These are phyloP conservation scores for Delonix regia DNA, from an alignment of 306 rosid genomes.

Conservation along the genomic window DNA sequence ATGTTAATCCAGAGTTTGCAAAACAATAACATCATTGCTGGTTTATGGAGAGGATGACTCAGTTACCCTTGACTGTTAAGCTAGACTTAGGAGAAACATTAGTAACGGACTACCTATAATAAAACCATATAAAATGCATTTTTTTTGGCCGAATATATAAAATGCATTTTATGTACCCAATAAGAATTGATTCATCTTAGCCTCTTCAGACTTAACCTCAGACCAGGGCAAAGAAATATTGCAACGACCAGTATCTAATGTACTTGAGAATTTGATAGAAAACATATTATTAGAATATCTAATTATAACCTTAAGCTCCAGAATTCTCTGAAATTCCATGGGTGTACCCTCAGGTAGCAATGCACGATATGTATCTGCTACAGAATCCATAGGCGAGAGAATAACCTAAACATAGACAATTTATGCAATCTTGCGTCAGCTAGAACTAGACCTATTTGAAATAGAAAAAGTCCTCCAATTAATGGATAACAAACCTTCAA, in stretches of 20 bases:
- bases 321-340: conserved; percentile 95
- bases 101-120: neutral
- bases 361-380: conserved; percentile 94
- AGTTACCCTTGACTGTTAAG: neutral
- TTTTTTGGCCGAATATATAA: too few relatives aligned
- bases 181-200: neutral
- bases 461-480: neutral
- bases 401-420: conserved; percentile 70
- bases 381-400: conserved; percentile 94
- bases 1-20: neutral
- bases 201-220: neutral
- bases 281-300: conserved; percentile 26
- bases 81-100: neutral
- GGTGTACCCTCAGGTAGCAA: conserved; percentile 98
- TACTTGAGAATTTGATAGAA: conserved; percentile 19
- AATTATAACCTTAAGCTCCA: conserved; percentile 90
- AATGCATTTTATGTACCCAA: neutral
- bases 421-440: conserved; percentile 26
- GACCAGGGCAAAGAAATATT: conserved; percentile 29
- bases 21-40: neutral
- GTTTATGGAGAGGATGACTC: neutral
- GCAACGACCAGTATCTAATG: conserved; percentile 28
- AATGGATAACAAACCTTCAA: conserved; percentile 60
- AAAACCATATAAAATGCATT: neutral
- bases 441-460: conserved; percentile 13